phyloP scores from a whole-genome alignment of 1,284 basidiomycete genomes.

The Coriolopsis trogii region DNA sequence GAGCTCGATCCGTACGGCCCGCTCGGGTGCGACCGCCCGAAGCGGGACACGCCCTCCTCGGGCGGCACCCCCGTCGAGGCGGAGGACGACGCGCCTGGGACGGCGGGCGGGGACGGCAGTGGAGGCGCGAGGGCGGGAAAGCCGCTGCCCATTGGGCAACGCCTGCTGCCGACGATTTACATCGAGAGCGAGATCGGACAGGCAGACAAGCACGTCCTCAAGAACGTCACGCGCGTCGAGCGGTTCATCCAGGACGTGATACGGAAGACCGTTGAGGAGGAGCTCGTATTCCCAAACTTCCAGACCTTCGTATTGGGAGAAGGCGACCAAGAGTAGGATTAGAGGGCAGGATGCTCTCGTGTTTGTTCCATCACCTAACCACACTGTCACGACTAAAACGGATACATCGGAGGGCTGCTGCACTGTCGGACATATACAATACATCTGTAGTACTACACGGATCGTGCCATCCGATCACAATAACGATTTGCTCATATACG shows the following conservation, averaged over 20 bases:
- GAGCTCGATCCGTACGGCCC: conserved; percentile 82
- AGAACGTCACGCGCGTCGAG: conserved; percentile 97
- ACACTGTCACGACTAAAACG: background rate
- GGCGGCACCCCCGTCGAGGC: conserved; percentile 35
- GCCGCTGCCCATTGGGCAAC: conserved; percentile 77
- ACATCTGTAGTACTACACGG: conserved; percentile 30
- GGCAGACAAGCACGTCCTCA: conserved; percentile 92
- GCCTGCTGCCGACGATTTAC: conserved; percentile 87
- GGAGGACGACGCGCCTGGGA: conserved; percentile 42
- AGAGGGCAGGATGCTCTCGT: background rate
- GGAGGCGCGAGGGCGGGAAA: conserved; percentile 44
- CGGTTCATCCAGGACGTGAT: conserved; percentile 95
- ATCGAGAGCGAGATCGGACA: conserved; percentile 98
- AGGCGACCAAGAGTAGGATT: conserved; percentile 34
- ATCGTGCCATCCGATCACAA: conserved; percentile 32
- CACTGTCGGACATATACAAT: conserved; percentile 11
- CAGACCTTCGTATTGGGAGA: conserved; percentile 81
- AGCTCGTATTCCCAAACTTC: conserved; percentile 93
- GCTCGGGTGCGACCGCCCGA: conserved; percentile 50
- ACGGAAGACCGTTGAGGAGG: conserved; percentile 91
- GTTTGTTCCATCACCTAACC: background rate
- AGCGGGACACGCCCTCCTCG: conserved; percentile 43
- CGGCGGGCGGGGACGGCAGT: conserved; percentile 33
- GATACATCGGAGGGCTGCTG: background rate
- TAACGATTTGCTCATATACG: conserved; percentile 92